Base-by-base conservation (phyloP, 495 filamentous ascomycete genomes). In the Sordaria brevicollis region DNA sequence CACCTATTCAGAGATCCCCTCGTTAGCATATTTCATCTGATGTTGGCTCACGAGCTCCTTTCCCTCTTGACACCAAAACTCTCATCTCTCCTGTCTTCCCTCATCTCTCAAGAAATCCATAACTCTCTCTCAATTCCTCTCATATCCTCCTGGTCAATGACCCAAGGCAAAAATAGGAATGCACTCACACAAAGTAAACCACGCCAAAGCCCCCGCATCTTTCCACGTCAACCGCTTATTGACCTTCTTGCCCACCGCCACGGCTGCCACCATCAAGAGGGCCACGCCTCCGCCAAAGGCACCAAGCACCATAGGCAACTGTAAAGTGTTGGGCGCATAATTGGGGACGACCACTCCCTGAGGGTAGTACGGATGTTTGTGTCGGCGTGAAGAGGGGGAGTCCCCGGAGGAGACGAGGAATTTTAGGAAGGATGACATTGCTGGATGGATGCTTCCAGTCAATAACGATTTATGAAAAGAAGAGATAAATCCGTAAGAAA, bases 281-380 rank as follows among this genome's bases (percentile, higher is more conserved):
- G 77, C 74, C 41, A 85, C 79, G 37, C 82, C 80, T 8, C 74
- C 78, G 19, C 74, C 83, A 71, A 90, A 86, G 54, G 79, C 72
- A 34, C 73, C 72, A 5, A 89, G 78, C 10, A 90, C 80, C 34
- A 77, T 73, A n/a, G 76, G 72, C n/a, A 88, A 78, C 31, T 80
- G 76, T 35, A 80, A 80, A 21, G 77, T 79, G 77, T 91, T 84
- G 11, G 78, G 75, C 57, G 82, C 75, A 78, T 92, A 95, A 35
- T 79, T 83, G 13, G 83, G 79, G 65, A 95, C 88, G 21, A 81
- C 68, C 15, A 86, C 86, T 65, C 87, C 86, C 4, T 86, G 74
- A 13, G 92, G 92, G 72, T 90, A 91, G 77, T 93, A 94, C 10
- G 92, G 91, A 72, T 94, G 91, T 21, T 76, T 72, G 25, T 62